A percentile compares a stretch with the other conserved stretches of the same genome.
These are phyloP conservation scores for Nephelium lappaceum DNA, from an alignment of 345 rosid species.

Conservation along the genomic window DNA sequence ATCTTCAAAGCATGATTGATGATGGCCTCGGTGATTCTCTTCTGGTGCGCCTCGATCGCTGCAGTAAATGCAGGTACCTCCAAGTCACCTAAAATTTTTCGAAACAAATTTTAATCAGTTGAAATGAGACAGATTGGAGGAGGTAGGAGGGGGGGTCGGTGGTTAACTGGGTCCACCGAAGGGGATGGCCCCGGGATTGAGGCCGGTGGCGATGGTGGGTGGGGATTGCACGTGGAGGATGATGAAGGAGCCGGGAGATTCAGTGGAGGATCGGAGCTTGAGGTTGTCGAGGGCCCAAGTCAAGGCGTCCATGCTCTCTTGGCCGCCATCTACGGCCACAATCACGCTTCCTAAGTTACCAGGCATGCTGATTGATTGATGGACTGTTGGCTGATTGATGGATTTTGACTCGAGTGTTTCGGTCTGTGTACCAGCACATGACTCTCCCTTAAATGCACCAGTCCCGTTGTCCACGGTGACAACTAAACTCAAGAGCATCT, in stretches of 20 bases:
- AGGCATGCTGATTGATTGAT: slow-evolving; percentile 30
- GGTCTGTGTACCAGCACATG: too few relatives aligned
- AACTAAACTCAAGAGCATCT: too few relatives aligned
- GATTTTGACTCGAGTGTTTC: too few relatives aligned
- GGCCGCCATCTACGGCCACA: slow-evolving; percentile 86
- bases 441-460: too few relatives aligned
- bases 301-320: slow-evolving; percentile 88
- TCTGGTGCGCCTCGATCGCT: slow-evolving; percentile 88
- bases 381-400: too few relatives aligned
- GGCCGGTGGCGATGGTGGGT: slow-evolving; percentile 70
- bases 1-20: slow-evolving; percentile 62
- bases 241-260: slow-evolving; percentile 48
- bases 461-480: too few relatives aligned
- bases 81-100: slow-evolving; percentile 49
- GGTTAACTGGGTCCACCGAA: slow-evolving; percentile 90
- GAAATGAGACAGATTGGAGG: too few relatives aligned
- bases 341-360: slow-evolving; percentile 66
- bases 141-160: slow-evolving; percentile 10
- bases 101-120: background rate
- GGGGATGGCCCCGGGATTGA: slow-evolving; percentile 83
- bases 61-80: slow-evolving; percentile 90
- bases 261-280: slow-evolving; percentile 61
- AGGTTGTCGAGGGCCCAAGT: slow-evolving; percentile 79
- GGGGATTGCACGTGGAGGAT: slow-evolving; percentile 83
- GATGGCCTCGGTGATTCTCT: slow-evolving; percentile 64